Base-by-base conservation (phyloP, 208 protist genomes). In the Endotrypanum monterogeii region DNA sequence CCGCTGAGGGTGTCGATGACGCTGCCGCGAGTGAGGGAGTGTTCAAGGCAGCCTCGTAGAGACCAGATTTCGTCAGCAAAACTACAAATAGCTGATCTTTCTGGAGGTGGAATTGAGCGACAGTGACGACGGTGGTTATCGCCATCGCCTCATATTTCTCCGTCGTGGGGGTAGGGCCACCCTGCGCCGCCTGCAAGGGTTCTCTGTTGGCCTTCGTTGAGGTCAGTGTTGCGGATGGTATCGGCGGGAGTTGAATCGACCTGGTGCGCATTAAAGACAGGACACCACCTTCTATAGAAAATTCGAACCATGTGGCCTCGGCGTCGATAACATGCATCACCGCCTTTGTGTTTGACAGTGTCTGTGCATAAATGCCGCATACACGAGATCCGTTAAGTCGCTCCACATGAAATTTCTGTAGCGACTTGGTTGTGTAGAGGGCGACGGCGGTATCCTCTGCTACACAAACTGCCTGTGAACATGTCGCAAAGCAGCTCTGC, bases 361-460 rank as follows among this genome's bases (percentile, higher is more conserved):
- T 20, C 54, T 85, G 69, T 32, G 84, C 66, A 72, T 85, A 83
- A 12, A 96, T 50, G 28, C 92, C 92, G 71, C 83, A 88, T 3
- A 96, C 75, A 20, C 89, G 88, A 11, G 74, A 67, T 16, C 90
- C 92, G 63, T 82, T 93, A 8, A 96, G 82, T 20, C 87, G 79
- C 82, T 96, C 89, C 56, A 94, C 92, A 32, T 85, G 88, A 56
- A 94, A 96, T 79, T 96, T 96, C 63, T 85, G 90, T 18, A 96
- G 78, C 46, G 83, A 91, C 70, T 92, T 92, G 4, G 89, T 80
- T 11, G 89, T 84, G 77, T 90, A 96, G 71, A 96, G 94, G 30
- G 89, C 76, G 20, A 96, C 85, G 16, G 84, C 76, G 39, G 77
- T 86, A 79, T 96, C 92, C 76, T 96, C 89, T 16, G 89, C 88